Base-by-base conservation (phyloP, 2,329 filamentous ascomycete species). In the Pyricularia pennisetigena region DNA sequence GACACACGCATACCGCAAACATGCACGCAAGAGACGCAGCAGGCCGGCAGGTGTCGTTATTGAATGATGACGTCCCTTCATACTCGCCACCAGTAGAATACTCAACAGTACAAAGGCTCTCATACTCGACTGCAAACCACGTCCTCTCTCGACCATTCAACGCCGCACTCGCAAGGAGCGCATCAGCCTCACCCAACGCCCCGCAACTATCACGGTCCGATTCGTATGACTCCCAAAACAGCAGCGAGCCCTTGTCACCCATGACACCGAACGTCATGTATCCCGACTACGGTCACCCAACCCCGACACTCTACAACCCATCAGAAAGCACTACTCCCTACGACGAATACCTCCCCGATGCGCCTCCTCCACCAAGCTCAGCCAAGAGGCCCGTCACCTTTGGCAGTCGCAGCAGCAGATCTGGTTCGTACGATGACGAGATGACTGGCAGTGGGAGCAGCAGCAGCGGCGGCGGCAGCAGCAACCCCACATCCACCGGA, bases 181-280 rank as follows among this genome's bases (percentile, higher is more conserved):
- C 70, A 67, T 83, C 83, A 3, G 81, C 81, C 4, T 82, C 82
- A 24, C 80, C 83, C 65, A 80, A 81, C 71, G 85, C 84, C 0
- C 86, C 86, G 32, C 83, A 85, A 72, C 81, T 89, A n/a, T 76
- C 84, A 66, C 84, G 86, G 62, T 86, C 86, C 67, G 79, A 87
- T 72, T 88, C 86, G 0, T 88, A 86, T 75, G 86, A 88, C 74
- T 88, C 86, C 12, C 83, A 85, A 70, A 80, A 80, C 71, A 86
- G 83, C 74, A 81, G 79, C 72, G 85, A 86, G 68, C 81, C 84
- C 32, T 73, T 80, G 24, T 86, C 86, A 0, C 86, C 86, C 28
- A 72, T 86, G 69, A 88, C 86, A 0, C 86, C 86, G 0, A 80
- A 79, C 32, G 78, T 81, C 30, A 76, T 79, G 35, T 81, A 79